Evolutionary conservation across 371 early-diverging fungal genomes (phyloP), one percentile per base, ranked within the genome.

Genomic region (Smittium culicis): DNA sequence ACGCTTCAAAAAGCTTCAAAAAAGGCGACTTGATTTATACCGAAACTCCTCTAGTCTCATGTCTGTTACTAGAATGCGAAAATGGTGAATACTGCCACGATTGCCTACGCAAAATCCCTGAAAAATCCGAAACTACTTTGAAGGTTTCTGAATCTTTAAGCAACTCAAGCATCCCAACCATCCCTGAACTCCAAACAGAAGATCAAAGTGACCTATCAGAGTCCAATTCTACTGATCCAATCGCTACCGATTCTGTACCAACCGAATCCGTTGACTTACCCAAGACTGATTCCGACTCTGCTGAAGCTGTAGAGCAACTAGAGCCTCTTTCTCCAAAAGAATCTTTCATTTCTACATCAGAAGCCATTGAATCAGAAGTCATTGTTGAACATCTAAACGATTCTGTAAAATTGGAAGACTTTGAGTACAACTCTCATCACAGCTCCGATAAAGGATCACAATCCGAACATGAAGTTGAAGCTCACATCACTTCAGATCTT

Each of bases 1-100:
- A 86, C 31, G 89, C 89, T 28, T 77, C 81, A 31, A 83, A 85
- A 73, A 86, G 82, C 71, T 79, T 93, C 70, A 78, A 72, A n/a
- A 83, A 74, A 31, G 90, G 87, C 59, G 87, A 91, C 35, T 69
- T 75, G 1, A 77, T 94, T 35, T 94, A 81, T 68, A 79, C 77
- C 20, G 95, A 93, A 72, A 72, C 79, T 28, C 85, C 93, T 3
- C 73, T 91, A 62, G 82, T 88, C 14, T 84, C 88, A 31, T 80
- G 85, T 1, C 72, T 88, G 69, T 78, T 82, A 60, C 87, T 90
- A 29, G 71, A 77, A 34, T 76, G 86, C 60, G 81, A 81, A 71
- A 77, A 77, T 27, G 80, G 77, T 32, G 73, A 71, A 45, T 82
- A 83, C 73, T 91, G 92, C 73, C 76, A 82, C 67, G 78, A 80